Conservation (phyloP, 345 rosid genomes). For the Eucalyptus cloeziana region DNA sequence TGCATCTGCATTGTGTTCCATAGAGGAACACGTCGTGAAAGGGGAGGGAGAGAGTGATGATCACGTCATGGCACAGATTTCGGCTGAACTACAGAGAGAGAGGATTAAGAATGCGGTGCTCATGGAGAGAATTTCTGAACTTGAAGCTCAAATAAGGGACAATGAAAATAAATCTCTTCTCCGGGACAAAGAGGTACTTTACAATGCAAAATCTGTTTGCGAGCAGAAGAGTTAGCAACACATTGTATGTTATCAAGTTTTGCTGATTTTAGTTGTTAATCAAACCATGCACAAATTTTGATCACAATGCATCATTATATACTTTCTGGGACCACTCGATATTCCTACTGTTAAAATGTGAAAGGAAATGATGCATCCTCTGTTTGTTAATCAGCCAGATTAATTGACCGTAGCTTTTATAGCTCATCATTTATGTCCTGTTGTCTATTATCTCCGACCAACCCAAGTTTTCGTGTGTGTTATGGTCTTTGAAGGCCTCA, state of each 20-base stretch:
- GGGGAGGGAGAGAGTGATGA: constrained; percentile 5
- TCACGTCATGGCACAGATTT: constrained; percentile 14
- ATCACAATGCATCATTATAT: neutral
- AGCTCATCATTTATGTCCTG: neutral
- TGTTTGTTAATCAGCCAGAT: neutral
- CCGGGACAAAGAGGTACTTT: constrained; percentile 10
- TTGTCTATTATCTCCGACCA: neutral
- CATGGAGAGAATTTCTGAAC: constrained; percentile 34
- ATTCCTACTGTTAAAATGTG: neutral
- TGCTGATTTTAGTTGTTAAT: neutral
- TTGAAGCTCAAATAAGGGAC: constrained; percentile 32
- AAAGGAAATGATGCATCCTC: neutral
- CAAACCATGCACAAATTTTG: neutral
- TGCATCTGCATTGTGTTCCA: constrained; percentile 26
- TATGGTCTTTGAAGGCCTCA: neutral
- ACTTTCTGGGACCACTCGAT: neutral
- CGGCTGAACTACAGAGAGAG: constrained; percentile 33
- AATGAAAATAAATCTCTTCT: constrained; percentile 6
- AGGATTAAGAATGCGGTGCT: constrained; percentile 36
- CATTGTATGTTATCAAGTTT: neutral
- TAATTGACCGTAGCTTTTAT: neutral
- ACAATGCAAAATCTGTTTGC: neutral
- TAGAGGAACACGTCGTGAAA: constrained; percentile 18
- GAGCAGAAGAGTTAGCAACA: neutral
- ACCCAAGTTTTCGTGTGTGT: neutral